Percentiles rank a stretch among this genome's conserved stretches.
These are phyloP conservation scores for Vaccinium macrocarpon DNA, from an alignment of 148 eudicot genomes.

Conservation along the genomic window DNA sequence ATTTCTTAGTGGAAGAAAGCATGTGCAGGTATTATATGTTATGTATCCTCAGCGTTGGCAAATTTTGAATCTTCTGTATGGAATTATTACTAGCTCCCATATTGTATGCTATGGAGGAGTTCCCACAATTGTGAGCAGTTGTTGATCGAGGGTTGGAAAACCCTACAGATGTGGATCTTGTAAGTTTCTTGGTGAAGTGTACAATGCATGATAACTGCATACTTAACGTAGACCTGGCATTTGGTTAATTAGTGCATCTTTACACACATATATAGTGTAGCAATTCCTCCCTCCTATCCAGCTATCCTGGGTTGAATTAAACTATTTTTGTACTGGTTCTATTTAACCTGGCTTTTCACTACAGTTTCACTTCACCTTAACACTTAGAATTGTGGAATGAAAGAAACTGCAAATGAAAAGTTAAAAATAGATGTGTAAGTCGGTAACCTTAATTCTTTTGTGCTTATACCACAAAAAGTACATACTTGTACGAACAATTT, in stretches of 20 bases:
- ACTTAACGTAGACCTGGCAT: neutral
- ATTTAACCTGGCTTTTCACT: neutral
- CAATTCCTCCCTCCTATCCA: neutral
- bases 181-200: slow-evolving; percentile 36
- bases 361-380: neutral
- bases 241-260: neutral
- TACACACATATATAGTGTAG: neutral
- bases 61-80: slow-evolving; percentile 37
- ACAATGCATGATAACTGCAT: neutral
- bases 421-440: neutral
- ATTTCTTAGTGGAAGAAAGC: too few species aligned
- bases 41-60: too few species aligned
- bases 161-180: slow-evolving; percentile 70
- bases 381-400: neutral
- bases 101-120: slow-evolving; percentile 92
- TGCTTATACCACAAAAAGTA: neutral
- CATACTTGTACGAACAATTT: neutral
- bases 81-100: slow-evolving; percentile 90
- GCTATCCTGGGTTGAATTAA: neutral
- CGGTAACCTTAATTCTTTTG: neutral
- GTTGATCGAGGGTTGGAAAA: slow-evolving; percentile 71
- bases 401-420: neutral
- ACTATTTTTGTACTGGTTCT: neutral
- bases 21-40: too few species aligned
- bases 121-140: slow-evolving; percentile 65